Evolutionary conservation across 2,329 filamentous ascomycete genomes (phyloP), one percentile per base, ranked within the genome.

Genomic region (Fusarium hainanense): DNA sequence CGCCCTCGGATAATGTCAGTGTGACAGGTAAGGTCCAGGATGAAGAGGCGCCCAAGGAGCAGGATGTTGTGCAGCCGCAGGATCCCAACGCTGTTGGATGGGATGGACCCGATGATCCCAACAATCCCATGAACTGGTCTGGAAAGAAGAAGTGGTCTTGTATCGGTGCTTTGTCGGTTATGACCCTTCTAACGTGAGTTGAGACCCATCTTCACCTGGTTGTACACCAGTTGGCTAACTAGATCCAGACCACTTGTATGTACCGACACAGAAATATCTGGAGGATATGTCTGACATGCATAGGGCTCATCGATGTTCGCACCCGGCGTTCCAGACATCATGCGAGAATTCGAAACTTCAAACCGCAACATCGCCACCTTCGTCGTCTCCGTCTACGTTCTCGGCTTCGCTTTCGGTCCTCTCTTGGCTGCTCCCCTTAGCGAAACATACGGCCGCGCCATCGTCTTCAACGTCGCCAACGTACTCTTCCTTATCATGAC

Each of bases 81-180:
- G 71, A 75, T 27, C 72, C 72, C 0, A 75, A 75, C 43, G 72
- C 69, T 7, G 58, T 75, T 23, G 64, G 62, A 0, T 75, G 74
- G 74, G 72, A 75, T 66, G 72, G 74, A 3, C 59, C 60, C 0
- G 69, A 75, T 20, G 89, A 91, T 70, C 83, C 83, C 8, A 80
- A 84, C 7, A 90, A 92, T 69, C 90, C 91, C 0, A 83, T 86
- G 68, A 91, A 92, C 71, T 93, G 91, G 90, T 78, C 86, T 0
- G 75, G 88, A 34, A 81, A 77, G 71, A 82, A 79, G 73, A 81
- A 80, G 37, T 78, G 76, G 63, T 46, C 75, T 20, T 77, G 78
- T 4, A 78, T 83, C 9, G 76, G 72, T 2, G 74, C 76, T 7
- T 76, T 83, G 3, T 79, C 73, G 3, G 18, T 73, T 18, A 75